A percentile compares a stretch with the other conserved stretches of the same genome.
These are phyloP conservation scores for Actinidia arguta DNA, from an alignment of 179 eudicot species.

Conservation along the genomic window DNA sequence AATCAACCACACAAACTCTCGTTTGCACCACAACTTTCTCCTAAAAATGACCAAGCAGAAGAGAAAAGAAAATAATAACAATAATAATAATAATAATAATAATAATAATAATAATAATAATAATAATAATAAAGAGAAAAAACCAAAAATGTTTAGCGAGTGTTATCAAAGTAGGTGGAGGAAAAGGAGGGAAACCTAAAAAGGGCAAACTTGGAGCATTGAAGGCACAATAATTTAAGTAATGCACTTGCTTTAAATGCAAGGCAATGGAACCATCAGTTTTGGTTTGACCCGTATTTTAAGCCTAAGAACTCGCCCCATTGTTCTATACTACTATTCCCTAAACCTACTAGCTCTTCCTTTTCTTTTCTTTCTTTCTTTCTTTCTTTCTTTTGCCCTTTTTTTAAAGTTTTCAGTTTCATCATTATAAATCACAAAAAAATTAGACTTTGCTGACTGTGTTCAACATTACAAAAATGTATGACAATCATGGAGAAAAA, in stretches of 20 bases:
- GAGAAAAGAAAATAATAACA: too few species aligned
- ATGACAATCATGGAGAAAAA: too few species aligned
- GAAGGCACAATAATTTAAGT: constrained; percentile 12
- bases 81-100: neutral
- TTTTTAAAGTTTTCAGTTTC: too few species aligned
- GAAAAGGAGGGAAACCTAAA: constrained; percentile 36
- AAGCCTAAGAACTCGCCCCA: constrained; percentile 33
- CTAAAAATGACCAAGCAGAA: too few species aligned
- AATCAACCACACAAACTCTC: too few species aligned
- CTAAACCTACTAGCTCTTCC: neutral
- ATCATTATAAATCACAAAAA: too few species aligned
- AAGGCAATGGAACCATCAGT: constrained; percentile 34
- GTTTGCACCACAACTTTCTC: too few species aligned
- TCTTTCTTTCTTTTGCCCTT: too few species aligned
- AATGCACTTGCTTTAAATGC: constrained; percentile 28
- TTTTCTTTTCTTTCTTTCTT: neutral
- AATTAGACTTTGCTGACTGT: too few species aligned
- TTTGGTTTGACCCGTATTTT: constrained; percentile 49
- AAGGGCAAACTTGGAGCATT: constrained; percentile 15
- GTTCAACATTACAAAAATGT: too few species aligned
- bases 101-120: neutral
- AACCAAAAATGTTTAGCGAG: neutral
- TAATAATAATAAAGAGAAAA: neutral
- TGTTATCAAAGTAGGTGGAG: constrained; percentile 29
- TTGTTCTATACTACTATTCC: constrained; percentile 15